These are phyloP conservation scores for Hygrophila difformis DNA, from an alignment of 257 asterid species.

Conservation along the genomic window DNA sequence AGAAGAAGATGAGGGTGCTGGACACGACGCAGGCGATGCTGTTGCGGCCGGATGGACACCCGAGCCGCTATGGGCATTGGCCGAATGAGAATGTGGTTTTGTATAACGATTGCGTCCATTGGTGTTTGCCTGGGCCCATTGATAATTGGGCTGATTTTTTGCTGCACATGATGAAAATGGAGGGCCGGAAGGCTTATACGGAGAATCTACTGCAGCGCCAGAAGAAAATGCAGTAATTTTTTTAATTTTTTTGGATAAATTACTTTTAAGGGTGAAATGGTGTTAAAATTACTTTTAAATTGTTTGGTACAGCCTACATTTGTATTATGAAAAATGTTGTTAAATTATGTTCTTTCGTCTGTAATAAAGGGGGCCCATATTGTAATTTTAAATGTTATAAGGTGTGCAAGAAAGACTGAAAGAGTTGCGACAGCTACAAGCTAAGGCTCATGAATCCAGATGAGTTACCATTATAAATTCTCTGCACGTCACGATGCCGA, in stretches of 20 bases:
- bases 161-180: slow-evolving; percentile 43
- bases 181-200: slow-evolving; percentile 23
- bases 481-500: too few relatives aligned
- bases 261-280: too few relatives aligned
- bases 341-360: too few relatives aligned
- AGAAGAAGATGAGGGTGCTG: slow-evolving; percentile 31
- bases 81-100: slow-evolving; percentile 19
- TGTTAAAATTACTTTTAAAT: too few relatives aligned
- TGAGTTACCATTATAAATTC: too few relatives aligned
- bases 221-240: slow-evolving; percentile 10
- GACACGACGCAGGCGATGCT: slow-evolving; percentile 49
- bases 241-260: not conserved
- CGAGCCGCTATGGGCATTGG: slow-evolving; percentile 53
- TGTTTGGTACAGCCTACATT: too few relatives aligned
- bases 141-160: slow-evolving; percentile 59
- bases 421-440: too few relatives aligned
- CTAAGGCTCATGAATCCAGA: too few relatives aligned
- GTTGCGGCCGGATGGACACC: slow-evolving; percentile 68
- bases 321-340: too few relatives aligned
- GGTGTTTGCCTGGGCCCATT: slow-evolving; percentile 77
- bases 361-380: too few relatives aligned
- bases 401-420: too few relatives aligned
- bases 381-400: too few relatives aligned
- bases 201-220: slow-evolving; percentile 22
- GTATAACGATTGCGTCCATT: slow-evolving; percentile 58